A percentile compares a stretch with the other conserved stretches of the same genome.
phyloP scores from a whole-genome alignment of 352 stramenopile species.

The Globisporangium viniferum region DNA sequence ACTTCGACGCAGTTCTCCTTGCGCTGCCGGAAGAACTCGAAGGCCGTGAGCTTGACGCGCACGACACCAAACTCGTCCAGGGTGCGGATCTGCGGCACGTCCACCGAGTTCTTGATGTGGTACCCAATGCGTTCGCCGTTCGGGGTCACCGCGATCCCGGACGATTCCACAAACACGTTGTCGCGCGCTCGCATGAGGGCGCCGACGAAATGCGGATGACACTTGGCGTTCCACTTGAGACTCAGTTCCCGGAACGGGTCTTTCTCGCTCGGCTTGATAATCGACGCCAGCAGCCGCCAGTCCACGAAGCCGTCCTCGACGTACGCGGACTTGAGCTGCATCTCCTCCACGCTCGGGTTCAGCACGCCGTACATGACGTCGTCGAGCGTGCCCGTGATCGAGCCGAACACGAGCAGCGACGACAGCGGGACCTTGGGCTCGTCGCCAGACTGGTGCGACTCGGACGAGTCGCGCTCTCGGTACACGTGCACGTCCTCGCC shows the following conservation, averaged over 20 bases:
- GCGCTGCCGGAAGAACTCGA: too few species aligned
- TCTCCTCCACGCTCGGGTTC: slow-evolving; percentile 14
- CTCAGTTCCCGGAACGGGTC: slow-evolving; percentile 44
- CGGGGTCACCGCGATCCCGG: slow-evolving; percentile 30
- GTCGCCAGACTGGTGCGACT: slow-evolving; percentile 27
- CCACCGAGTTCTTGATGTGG: slow-evolving; percentile 13
- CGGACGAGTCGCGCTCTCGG: background rate
- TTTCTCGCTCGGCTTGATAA: slow-evolving; percentile 29
- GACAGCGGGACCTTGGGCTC: slow-evolving; percentile 21
- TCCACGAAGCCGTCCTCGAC: slow-evolving; percentile 45
- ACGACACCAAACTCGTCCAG: background rate
- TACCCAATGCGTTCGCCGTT: slow-evolving; percentile 52
- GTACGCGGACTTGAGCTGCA: background rate
- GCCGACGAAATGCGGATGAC: slow-evolving; percentile 29
- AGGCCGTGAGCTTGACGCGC: too few species aligned
- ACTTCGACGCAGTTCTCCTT: too few species aligned
- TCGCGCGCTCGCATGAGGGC: slow-evolving; percentile 53
- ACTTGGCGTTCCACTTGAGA: slow-evolving; percentile 58
- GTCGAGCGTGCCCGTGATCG: slow-evolving; percentile 26
- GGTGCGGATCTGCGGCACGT: background rate
- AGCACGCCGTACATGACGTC: slow-evolving; percentile 46
- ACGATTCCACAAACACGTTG: slow-evolving; percentile 55
- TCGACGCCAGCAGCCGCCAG: slow-evolving; percentile 33
- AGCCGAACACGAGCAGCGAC: too few species aligned
- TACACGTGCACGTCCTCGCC: slow-evolving; percentile 2